phyloP scores from a whole-genome alignment of 2,329 filamentous ascomycete species.

The Escovopsis sp. region DNA sequence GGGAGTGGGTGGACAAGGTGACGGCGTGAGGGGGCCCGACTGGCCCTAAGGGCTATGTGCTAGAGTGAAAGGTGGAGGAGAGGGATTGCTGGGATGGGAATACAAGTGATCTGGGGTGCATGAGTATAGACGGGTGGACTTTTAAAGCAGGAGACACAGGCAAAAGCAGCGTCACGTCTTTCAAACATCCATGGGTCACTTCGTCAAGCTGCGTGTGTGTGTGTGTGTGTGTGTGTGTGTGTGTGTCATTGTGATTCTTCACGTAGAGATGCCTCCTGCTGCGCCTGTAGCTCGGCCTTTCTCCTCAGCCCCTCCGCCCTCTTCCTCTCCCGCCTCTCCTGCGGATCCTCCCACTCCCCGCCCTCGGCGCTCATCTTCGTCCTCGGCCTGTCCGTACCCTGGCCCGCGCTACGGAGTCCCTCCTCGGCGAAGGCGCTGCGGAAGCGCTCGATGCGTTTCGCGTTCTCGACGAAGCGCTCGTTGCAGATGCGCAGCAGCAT shows the following conservation, averaged over 20 bases:
- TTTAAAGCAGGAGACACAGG: too few relatives aligned
- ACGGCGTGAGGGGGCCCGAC: constrained; percentile 31
- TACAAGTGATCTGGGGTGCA: too few relatives aligned
- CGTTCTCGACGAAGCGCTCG: constrained; percentile 56
- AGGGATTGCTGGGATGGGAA: neutral
- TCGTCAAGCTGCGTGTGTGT: too few relatives aligned
- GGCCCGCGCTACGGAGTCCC: constrained; percentile 8
- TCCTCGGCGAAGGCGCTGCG: constrained; percentile 26
- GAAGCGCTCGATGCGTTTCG: constrained; percentile 52
- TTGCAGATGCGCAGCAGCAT: constrained; percentile 57
- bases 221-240: too few relatives aligned
- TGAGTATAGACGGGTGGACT: too few relatives aligned
- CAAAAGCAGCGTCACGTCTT: too few relatives aligned
- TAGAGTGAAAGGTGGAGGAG: neutral
- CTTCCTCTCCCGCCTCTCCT: constrained; percentile 37
- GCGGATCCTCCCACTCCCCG: constrained; percentile 39
- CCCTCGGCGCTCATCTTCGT: constrained; percentile 18
- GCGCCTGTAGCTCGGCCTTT: constrained; percentile 26
- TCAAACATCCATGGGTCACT: too few relatives aligned
- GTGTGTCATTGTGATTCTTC: neutral
- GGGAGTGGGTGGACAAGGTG: constrained; percentile 73
- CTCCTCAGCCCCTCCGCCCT: constrained; percentile 40
- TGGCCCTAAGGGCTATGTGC: neutral
- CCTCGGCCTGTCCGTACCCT: constrained; percentile 9
- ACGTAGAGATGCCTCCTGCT: constrained; percentile 1